Evolutionary conservation across 345 rosid species (phyloP).

Genomic region (Citrus hindsii): DNA sequence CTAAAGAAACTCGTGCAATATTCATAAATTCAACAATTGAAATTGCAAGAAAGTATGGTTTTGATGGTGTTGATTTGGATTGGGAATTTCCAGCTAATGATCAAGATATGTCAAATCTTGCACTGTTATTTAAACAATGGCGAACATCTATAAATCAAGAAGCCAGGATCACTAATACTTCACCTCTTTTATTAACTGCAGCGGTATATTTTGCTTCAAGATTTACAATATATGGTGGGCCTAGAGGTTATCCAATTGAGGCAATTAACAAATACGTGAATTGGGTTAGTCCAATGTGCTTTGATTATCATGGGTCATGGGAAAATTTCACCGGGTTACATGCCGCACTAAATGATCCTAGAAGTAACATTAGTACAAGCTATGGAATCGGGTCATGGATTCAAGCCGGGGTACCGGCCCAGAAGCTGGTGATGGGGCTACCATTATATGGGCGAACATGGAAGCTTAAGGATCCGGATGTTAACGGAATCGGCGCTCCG

Average conservation of each 20-base stretch:
- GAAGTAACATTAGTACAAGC: constrained; percentile 27
- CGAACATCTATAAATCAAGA: constrained; percentile 22
- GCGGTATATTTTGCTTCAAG: constrained; percentile 37
- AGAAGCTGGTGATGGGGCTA: constrained; percentile 44
- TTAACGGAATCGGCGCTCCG: constrained; percentile 30
- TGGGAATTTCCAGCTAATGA: constrained; percentile 42
- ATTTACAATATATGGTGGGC: constrained; percentile 2
- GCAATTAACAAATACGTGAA: constrained; percentile 24
- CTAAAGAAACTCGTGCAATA: constrained; percentile 12
- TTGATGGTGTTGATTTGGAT: constrained; percentile 45
- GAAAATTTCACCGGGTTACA: constrained; percentile 30
- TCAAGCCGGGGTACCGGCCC: constrained; percentile 24
- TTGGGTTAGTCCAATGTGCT: constrained; percentile 43
- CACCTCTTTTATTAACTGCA: constrained; percentile 32
- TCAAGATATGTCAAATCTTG: constrained; percentile 29
- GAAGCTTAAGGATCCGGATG: constrained; percentile 30
- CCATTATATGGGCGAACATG: constrained; percentile 44
- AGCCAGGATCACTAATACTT: background rate
- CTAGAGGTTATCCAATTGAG: constrained; percentile 24
- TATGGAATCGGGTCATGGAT: constrained; percentile 38
- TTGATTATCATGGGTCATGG: constrained; percentile 38
- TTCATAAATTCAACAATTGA: constrained; percentile 38
- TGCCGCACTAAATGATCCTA: constrained; percentile 26
- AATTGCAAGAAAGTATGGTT: constrained; percentile 29
- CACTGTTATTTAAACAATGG: constrained; percentile 21